Evolutionary conservation across 2,329 filamentous ascomycete species (phyloP), one percentile per base, ranked within the genome.

Genomic region (Huntiella moniliformis): DNA sequence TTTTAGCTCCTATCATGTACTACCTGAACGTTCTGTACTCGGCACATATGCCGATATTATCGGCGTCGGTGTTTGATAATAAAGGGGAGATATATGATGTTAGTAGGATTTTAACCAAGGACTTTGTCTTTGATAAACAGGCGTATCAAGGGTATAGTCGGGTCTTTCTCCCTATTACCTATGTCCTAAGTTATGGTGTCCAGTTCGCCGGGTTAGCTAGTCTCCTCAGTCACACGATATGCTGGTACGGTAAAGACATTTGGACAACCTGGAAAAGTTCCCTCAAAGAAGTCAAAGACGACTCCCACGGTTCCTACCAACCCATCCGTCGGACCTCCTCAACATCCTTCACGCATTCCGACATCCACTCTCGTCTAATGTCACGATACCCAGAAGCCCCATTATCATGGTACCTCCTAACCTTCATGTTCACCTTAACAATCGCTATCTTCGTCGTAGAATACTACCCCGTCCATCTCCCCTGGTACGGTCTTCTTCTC

Each of bases 361-460:
- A 93, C 57, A 77, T 92, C 1, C 85, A 92, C 58, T 83, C 81
- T 55, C 76, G 84, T 4, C 66, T 92, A 22, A 93, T 93, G 85
- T 74, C 68, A 55, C 71, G 76, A 47, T 93, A 93, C 57, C 73
- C 79, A 50, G 83, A 92, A 58, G 84, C 82, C 0, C 85, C 85
- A 0, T 70, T 85, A 55, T 71, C 67, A 38, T 93, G 85, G 85
- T 92, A 93, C 58, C 59, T 88, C 12, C 52, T 75, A 28, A 88
- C 82, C 0, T 84, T 85, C 54, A 59, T 79, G 10, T 73, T 71
- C 43, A 91, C 88, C 82, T 71, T 78, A 4, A 75, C 74, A 7
- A 77, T 86, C 45, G 83, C 82, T 40, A 83, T 88, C 43, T 91
- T 87, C 56, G 71, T 88, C 8, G 82, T 88, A 22, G 83, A 91